Evolutionary conservation across 331 rosid genomes (phyloP).

Genomic region (Pyrus hybrid): DNA sequence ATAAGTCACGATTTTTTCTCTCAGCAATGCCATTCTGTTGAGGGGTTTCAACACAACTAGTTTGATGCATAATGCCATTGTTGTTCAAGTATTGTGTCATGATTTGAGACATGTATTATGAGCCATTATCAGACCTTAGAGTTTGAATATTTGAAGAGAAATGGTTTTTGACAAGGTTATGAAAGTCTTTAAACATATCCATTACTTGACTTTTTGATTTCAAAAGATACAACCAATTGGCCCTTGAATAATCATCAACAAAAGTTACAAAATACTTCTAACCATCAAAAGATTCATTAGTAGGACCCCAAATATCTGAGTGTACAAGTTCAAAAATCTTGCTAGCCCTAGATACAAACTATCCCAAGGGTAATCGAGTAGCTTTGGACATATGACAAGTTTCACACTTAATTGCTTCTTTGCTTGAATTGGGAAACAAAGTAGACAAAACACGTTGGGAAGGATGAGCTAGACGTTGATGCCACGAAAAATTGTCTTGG

Average conservation of each 20-base stretch:
- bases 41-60: not conserved
- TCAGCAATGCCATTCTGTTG: not conserved
- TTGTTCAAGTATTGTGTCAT: too few species aligned
- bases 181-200: not conserved
- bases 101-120: too few species aligned
- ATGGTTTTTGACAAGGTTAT: too few species aligned
- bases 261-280: not conserved
- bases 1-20: not conserved
- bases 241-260: not conserved
- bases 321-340: not conserved
- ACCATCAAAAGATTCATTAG: not conserved
- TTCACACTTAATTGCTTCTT: not conserved
- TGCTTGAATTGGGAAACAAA: not conserved
- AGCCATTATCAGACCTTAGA: too few species aligned
- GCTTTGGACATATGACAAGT: not conserved
- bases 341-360: not conserved
- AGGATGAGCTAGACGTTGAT: too few species aligned
- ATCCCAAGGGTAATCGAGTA: not conserved
- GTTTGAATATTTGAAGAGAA: too few species aligned
- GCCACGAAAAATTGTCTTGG: too few species aligned
- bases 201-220: not conserved
- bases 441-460: too few species aligned
- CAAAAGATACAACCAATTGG: not conserved
- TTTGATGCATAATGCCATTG: not conserved
- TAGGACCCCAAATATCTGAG: not conserved